A percentile compares a stretch with the other conserved stretches of the same genome.
These are phyloP conservation scores for Pezicula radicicola DNA, from an alignment of 2,329 filamentous ascomycete species.

Conservation along the genomic window DNA sequence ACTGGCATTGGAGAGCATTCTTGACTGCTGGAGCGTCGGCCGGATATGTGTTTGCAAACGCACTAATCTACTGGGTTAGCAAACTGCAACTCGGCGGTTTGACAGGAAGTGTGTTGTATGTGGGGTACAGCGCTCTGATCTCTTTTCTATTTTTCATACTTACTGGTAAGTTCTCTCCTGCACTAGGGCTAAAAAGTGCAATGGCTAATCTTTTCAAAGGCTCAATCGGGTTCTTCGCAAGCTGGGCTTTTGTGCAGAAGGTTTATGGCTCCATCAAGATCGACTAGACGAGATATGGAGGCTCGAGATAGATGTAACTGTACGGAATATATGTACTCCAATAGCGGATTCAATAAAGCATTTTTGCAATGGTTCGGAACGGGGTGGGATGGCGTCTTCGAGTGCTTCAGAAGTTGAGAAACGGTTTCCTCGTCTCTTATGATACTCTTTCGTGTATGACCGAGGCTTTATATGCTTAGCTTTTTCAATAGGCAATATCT, in stretches of 20 bases:
- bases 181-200: neutral
- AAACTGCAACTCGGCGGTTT: slow-evolving; percentile 82
- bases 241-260: slow-evolving; percentile 89
- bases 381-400: too few species aligned
- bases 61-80: slow-evolving; percentile 85
- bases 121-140: slow-evolving; percentile 88
- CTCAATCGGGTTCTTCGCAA: slow-evolving; percentile 92
- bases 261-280: slow-evolving; percentile 99
- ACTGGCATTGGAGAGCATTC: slow-evolving; percentile 98
- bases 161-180: slow-evolving; percentile 65
- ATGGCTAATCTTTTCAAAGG: slow-evolving; percentile 49
- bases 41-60: slow-evolving; percentile 88
- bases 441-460: too few species aligned
- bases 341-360: too few species aligned
- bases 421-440: too few species aligned
- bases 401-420: too few species aligned
- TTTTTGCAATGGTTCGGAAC: too few species aligned
- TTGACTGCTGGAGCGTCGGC: slow-evolving; percentile 87
- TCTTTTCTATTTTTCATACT: slow-evolving; percentile 91
- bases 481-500: too few species aligned
- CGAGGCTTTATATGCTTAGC: too few species aligned
- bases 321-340: too few species aligned
- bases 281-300: slow-evolving; percentile 50
- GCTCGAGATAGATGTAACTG: too few species aligned
- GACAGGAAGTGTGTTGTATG: slow-evolving; percentile 84